Evolutionary conservation across 768 basidiomycete species (phyloP).

Genomic region (Cyclocybe cylindracea): DNA sequence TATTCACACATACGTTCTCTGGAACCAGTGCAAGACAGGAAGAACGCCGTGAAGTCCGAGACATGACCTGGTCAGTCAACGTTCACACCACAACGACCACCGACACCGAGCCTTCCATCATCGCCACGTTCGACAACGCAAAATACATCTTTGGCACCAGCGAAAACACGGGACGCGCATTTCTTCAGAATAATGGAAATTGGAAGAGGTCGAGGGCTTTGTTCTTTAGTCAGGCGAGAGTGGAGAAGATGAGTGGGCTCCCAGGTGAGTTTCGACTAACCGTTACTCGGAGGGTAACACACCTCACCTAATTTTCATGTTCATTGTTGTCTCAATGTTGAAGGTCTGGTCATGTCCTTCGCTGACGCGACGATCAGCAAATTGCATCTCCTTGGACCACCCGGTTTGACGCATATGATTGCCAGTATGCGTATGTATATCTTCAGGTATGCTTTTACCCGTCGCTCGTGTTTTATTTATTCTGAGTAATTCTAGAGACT

Average conservation of each 20-base stretch:
- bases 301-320: neutral
- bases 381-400: slow-evolving; percentile 70
- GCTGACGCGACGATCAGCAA: slow-evolving; percentile 67
- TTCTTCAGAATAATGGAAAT: slow-evolving; percentile 64
- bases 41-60: slow-evolving; percentile 3
- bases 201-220: slow-evolving; percentile 69
- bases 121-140: slow-evolving; percentile 72
- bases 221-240: slow-evolving; percentile 69
- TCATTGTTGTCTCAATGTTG: neutral
- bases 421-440: slow-evolving; percentile 71
- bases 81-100: slow-evolving; percentile 59
- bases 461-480: neutral
- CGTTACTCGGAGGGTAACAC: neutral
- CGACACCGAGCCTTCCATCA: slow-evolving; percentile 81
- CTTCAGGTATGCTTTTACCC: slow-evolving; percentile 50
- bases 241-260: slow-evolving; percentile 69
- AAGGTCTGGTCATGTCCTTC: slow-evolving; percentile 78
- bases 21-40: neutral
- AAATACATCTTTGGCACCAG: slow-evolving; percentile 90
- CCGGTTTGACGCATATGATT: slow-evolving; percentile 67
- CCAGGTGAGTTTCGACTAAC: slow-evolving; percentile 52
- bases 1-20: neutral
- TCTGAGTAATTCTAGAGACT: slow-evolving; percentile 40
- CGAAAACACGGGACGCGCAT: slow-evolving; percentile 77
- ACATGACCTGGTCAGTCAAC: slow-evolving; percentile 60